Evolutionary conservation across 192 early-diverging fungal genomes (phyloP), one percentile per base, ranked within the genome.

Genomic region (Dimargaris verticillata): DNA sequence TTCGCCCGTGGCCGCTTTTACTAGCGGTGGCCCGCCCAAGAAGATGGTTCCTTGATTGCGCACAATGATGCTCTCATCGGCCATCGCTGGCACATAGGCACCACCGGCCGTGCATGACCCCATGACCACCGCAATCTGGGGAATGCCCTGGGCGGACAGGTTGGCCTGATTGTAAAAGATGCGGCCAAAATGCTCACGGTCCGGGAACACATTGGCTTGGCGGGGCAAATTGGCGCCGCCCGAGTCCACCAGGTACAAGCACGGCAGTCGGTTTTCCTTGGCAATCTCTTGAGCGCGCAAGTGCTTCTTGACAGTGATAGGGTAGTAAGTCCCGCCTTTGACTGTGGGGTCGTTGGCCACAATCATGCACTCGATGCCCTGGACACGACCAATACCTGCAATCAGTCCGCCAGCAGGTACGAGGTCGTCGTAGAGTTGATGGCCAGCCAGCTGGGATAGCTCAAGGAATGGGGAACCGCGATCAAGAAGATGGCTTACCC

Each of bases 331-430:
- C 60, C 95, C 95, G 66, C 95, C 95, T 75, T 97, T 97, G 59
- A 97, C 95, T 0, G 95, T 97, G 3, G 91, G 86, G 70, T 97
- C 92, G 72, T 97, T 97, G 18, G 95, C 92, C 24, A 97, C 89
- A 55, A 97, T 83, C 80, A 97, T 86, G 74, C 95, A 95, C 72
- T 94, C 89, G 25, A 89, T 78, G 22, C 91, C 92, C 72, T 78
- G 82, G 26, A 97, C 83, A 14, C 91, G 78, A 28, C 95, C 95
- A 69, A 97, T 89, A 45, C 95, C 95, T n/a, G 95, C 91, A 61
- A 97, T 91, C 42, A 97, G 76, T 44, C 72, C 85, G 64, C 91
- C 93, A 7, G 89, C 83, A 42, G 90, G 82, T 3, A 88, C 83
- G 38, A 86, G 83, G 28, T 88, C 89, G 42, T 82, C 84, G 69